phyloP scores from a whole-genome alignment of 331 rosid genomes.

The Prunus yedoensis region DNA sequence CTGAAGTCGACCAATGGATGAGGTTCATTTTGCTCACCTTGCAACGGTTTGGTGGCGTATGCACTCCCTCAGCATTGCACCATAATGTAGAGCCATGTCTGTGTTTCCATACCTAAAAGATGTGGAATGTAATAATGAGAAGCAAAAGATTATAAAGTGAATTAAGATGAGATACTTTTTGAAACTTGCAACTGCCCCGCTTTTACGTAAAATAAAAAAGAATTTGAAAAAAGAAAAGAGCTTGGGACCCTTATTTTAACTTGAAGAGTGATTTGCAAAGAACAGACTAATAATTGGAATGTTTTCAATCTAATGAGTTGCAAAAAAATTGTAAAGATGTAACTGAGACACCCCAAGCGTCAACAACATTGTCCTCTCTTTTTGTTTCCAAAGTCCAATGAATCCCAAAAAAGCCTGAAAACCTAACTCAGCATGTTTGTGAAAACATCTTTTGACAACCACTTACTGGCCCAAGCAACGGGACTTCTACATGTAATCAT shows the following conservation, averaged over 20 bases:
- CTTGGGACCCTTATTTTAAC: not conserved
- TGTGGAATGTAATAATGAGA: slow-evolving; percentile 17
- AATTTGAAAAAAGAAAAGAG: not conserved
- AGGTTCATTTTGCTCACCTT: slow-evolving; percentile 47
- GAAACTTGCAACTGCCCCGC: not conserved
- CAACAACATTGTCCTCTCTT: not conserved
- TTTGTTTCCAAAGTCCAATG: not conserved
- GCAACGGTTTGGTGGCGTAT: no score
- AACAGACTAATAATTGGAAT: not conserved
- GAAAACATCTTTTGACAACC: not conserved
- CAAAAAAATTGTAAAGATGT: not conserved
- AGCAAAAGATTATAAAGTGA: not conserved
- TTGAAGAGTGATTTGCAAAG: not conserved
- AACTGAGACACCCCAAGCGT: not conserved
- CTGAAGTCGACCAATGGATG: slow-evolving; percentile 1
- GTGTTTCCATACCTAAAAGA: slow-evolving; percentile 61
- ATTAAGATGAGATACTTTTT: not conserved
- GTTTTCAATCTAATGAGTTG: not conserved
- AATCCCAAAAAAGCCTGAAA: not conserved
- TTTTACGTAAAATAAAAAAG: not conserved
- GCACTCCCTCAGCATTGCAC: slow-evolving; percentile 90
- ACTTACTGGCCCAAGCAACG: not conserved
- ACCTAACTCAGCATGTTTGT: not conserved
- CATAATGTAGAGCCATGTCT: slow-evolving; percentile 88
- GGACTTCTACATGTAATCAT: not conserved